These are phyloP conservation scores for Rhizophagus sp. DNA, from an alignment of 192 early-diverging fungal genomes.

Conservation along the genomic window DNA sequence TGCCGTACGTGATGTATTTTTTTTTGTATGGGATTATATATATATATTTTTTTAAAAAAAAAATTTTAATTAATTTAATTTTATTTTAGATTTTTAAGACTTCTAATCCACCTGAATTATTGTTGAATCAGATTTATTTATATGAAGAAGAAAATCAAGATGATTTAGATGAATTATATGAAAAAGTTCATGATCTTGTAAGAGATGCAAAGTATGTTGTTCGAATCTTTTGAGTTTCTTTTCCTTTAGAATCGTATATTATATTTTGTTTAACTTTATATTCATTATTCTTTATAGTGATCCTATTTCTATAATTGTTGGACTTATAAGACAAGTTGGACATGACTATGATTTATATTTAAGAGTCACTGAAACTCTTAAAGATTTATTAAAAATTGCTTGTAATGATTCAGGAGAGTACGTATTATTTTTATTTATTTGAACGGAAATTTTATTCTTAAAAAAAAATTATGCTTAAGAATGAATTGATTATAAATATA, in stretches of 20 bases:
- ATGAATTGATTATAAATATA: too few species aligned
- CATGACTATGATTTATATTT: constrained; percentile 39
- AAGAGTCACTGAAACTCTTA: constrained; percentile 35
- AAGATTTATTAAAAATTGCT: constrained; percentile 34
- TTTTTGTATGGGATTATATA: too few species aligned
- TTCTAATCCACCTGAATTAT: constrained; percentile 42
- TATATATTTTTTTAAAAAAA: background rate
- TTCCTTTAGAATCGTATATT: background rate
- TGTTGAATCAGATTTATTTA: constrained; percentile 43
- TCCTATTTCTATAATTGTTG: constrained; percentile 20
- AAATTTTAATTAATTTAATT: background rate
- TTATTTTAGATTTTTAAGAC: background rate
- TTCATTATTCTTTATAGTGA: background rate
- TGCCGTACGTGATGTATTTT: constrained; percentile 32
- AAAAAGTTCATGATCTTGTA: constrained; percentile 35
- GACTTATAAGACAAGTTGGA: constrained; percentile 31
- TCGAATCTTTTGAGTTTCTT: background rate
- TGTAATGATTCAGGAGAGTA: background rate
- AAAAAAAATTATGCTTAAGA: too few species aligned
- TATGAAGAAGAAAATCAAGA: constrained; percentile 44
- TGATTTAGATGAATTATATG: constrained; percentile 47
- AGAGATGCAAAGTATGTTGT: constrained; percentile 32
- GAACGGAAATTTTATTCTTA: too few species aligned
- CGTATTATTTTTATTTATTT: background rate
- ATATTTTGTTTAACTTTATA: background rate